Conservation (phyloP, 306 rosid species). For the Citrullus colocynthis region DNA sequence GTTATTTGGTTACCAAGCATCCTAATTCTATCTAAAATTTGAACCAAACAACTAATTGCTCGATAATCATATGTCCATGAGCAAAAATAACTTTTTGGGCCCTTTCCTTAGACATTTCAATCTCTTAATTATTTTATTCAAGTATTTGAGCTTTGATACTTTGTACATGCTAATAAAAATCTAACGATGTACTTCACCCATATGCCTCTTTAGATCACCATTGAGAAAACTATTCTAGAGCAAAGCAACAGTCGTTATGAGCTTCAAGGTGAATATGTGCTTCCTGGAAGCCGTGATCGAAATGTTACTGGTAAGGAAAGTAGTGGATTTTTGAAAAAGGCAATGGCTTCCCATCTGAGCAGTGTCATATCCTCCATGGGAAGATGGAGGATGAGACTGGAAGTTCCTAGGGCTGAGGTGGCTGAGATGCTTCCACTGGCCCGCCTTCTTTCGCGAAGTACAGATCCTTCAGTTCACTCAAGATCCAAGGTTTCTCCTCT, state of each 20-base stretch:
- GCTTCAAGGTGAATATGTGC: constrained; percentile 93
- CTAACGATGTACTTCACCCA: constrained; percentile 10
- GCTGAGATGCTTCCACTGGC: constrained; percentile 98
- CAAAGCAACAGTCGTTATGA: constrained; percentile 83
- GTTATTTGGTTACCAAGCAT: not conserved
- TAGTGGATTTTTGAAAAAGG: constrained; percentile 36
- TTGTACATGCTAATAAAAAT: not conserved
- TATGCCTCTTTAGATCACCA: constrained; percentile 50
- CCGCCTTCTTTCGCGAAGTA: constrained; percentile 72
- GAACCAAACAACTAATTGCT: not conserved
- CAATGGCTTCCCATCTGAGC: constrained; percentile 61
- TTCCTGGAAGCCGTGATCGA: constrained; percentile 62
- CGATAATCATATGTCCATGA: not conserved
- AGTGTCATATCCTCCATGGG: constrained; percentile 92
- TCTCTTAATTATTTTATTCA: not conserved
- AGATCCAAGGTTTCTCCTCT: constrained; percentile 72
- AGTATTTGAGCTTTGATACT: not conserved
- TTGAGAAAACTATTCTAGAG: constrained; percentile 78
- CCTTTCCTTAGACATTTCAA: not conserved
- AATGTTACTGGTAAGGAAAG: constrained; percentile 38
- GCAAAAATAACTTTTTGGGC: not conserved
- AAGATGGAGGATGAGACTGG: constrained; percentile 95
- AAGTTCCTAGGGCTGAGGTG: constrained; percentile 73
- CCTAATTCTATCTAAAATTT: not conserved
- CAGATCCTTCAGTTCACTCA: constrained; percentile 71